Evolutionary conservation across 805 yeast genomes (phyloP), one percentile per base, ranked within the genome.

Genomic region (Candida nanaspora): DNA sequence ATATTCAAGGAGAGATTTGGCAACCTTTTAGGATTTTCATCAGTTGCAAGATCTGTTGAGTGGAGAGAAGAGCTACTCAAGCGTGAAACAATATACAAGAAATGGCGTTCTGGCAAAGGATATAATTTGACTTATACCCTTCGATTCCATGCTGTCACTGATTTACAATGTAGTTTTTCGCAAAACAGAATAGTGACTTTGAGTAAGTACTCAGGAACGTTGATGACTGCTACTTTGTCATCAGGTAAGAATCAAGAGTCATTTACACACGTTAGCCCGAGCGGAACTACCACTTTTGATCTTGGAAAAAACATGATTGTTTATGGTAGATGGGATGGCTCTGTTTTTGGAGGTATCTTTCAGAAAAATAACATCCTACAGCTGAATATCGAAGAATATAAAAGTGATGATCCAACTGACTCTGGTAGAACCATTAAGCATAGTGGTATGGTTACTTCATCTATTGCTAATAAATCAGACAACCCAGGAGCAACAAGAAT

Each of bases 41-140:
- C 74, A 5, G 55, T 70, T 11, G 58, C 74, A 2, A 56, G 70
- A n/a, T 63, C 72, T 3, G 46, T 41, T n/a, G 45, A 46, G n/a
- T 76, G 78, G 76, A 57, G 68, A 40, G 51, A 54, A 37, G 82
- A 76, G 50, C 65, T 72, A 48, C 61, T 70, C 31, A 53, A 57
- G 9, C 53, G 81, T 21, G 56, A 65, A 34, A 48, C 59, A 7
- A 43, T 55, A 6, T 41, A 51, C 27, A 65, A 61, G 41, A 63
- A 52, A 38, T 67, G 78, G 77, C 54, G 57, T 36, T 68, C 65
- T 34, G 60, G 60, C 4, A 48, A 48, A 16, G 58, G 59, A 3
- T 33, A 40, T 13, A 49, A 52, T 30, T 44, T 44, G 23, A 51
- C 51, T n/a, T 57, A 39, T 10, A 41, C 47, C n/a, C 38, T 50